Conservation (phyloP, 208 protist genomes). For the Wallacemonas sp. region DNA sequence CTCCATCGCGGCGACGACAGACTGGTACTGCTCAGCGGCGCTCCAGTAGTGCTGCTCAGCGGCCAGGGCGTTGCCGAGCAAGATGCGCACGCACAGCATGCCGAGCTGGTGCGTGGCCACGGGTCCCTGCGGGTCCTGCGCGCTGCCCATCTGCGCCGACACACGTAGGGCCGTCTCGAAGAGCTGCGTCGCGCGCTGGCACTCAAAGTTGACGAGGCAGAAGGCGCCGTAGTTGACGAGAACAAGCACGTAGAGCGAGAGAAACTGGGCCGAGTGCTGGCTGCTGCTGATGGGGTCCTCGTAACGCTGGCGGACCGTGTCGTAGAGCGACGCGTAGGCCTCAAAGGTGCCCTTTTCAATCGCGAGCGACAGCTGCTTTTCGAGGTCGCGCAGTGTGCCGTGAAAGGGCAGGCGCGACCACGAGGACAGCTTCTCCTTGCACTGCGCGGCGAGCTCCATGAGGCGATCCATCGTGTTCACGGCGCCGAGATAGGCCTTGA, state of each 20-base stretch:
- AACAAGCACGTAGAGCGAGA: slow-evolving; percentile 60
- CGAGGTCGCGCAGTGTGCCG: slow-evolving; percentile 35
- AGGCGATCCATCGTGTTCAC: slow-evolving; percentile 18
- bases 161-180: slow-evolving; percentile 49
- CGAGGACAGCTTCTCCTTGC: slow-evolving; percentile 21
- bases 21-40: slow-evolving; percentile 60
- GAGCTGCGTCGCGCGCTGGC: slow-evolving; percentile 39
- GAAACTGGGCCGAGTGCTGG: slow-evolving; percentile 24
- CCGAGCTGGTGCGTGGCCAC: slow-evolving; percentile 14
- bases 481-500: slow-evolving; percentile 8
- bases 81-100: slow-evolving; percentile 60
- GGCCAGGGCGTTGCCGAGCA: slow-evolving; percentile 74
- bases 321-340: slow-evolving; percentile 36
- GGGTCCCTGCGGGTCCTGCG: background rate
- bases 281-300: slow-evolving; percentile 30
- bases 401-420: slow-evolving; percentile 37
- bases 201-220: slow-evolving; percentile 62
- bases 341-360: slow-evolving; percentile 40
- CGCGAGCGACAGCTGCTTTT: slow-evolving; percentile 35
- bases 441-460: slow-evolving; percentile 21
- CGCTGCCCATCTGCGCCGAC: slow-evolving; percentile 8
- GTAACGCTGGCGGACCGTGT: slow-evolving; percentile 39
- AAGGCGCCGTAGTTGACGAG: slow-evolving; percentile 76
- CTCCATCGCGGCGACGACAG: slow-evolving; percentile 33
- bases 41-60: slow-evolving; percentile 63